phyloP scores from a whole-genome alignment of 139 green algal genomes.

The Volvox africanus region DNA sequence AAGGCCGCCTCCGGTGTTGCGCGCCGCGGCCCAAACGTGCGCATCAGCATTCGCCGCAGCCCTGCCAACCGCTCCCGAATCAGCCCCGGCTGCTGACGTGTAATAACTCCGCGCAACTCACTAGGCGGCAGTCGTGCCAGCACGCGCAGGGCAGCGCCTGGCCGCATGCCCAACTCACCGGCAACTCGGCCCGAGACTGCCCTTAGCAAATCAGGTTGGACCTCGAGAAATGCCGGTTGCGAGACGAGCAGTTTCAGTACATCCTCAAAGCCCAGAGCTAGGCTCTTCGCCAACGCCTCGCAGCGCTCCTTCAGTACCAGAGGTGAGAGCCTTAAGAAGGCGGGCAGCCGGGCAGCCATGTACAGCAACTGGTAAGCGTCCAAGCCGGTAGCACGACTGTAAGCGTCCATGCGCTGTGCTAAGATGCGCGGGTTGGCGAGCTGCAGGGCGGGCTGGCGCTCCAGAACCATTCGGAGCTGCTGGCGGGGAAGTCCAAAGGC shows the following conservation, averaged over 20 bases:
- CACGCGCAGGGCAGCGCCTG: background rate
- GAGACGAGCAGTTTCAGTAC: constrained; percentile 1
- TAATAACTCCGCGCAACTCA: background rate
- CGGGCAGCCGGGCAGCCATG: constrained; percentile 15
- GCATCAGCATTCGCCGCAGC: constrained; percentile 10
- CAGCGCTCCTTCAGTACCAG: background rate
- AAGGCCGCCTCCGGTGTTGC: background rate
- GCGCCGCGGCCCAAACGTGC: constrained; percentile 8
- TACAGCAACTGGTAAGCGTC: constrained; percentile 39
- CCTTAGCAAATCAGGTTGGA: background rate
- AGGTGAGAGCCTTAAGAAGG: constrained; percentile 2
- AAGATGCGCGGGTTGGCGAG: background rate
- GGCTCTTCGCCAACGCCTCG: background rate
- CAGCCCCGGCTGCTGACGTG: background rate
- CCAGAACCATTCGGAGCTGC: constrained; percentile 18
- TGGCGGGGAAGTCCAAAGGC: constrained; percentile 36
- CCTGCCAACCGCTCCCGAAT: constrained; percentile 12
- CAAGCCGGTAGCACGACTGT: background rate
- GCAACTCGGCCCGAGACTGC: background rate
- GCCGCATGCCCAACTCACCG: constrained; percentile 1
- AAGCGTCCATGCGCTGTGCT: constrained; percentile 10
- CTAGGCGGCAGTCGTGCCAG: constrained; percentile 9
- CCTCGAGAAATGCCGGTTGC: constrained; percentile 23
- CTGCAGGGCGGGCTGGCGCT: constrained; percentile 38
- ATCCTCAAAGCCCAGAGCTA: background rate